Evolutionary conservation across 1,139 yeast species (phyloP).

Genomic region (Pichia sp.): DNA sequence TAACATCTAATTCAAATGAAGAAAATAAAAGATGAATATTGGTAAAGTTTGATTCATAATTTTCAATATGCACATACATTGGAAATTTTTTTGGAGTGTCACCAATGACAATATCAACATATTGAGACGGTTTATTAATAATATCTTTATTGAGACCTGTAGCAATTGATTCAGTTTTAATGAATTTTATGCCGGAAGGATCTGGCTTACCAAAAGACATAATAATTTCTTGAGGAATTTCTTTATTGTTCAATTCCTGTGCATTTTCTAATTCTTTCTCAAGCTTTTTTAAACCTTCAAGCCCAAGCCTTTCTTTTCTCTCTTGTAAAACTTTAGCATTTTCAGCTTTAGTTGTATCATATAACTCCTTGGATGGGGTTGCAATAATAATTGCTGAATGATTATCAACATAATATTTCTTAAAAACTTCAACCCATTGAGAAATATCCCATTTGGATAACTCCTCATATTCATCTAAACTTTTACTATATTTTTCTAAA

Average conservation of each 20-base stretch:
- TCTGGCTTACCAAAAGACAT: slow-evolving; percentile 63
- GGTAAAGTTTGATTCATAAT: slow-evolving; percentile 72
- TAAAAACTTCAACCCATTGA: slow-evolving; percentile 60
- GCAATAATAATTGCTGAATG: slow-evolving; percentile 71
- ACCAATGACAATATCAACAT: slow-evolving; percentile 30
- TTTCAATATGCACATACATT: slow-evolving; percentile 70
- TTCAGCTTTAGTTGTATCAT: slow-evolving; percentile 45
- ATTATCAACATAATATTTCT: slow-evolving; percentile 52
- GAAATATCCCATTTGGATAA: slow-evolving; percentile 55
- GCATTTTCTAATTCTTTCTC: slow-evolving; percentile 53
- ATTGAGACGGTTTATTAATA: slow-evolving; percentile 18
- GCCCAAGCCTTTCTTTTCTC: slow-evolving; percentile 50
- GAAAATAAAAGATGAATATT: slow-evolving; percentile 64
- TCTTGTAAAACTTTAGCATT: slow-evolving; percentile 44
- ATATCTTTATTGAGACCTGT: slow-evolving; percentile 36
- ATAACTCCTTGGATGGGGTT: slow-evolving; percentile 63
- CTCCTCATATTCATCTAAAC: slow-evolving; percentile 53
- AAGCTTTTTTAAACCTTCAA: slow-evolving; percentile 51
- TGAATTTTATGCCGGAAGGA: slow-evolving; percentile 67
- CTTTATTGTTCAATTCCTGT: slow-evolving; percentile 57
- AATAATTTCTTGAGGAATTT: slow-evolving; percentile 67
- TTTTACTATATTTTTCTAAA: slow-evolving; percentile 47
- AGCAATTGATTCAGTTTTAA: slow-evolving; percentile 57
- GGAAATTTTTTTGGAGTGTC: slow-evolving; percentile 53
- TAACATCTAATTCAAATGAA: slow-evolving; percentile 51